These are phyloP conservation scores for Annulohypoxylon maeteangense DNA, from an alignment of 495 filamentous ascomycete species.

Conservation along the genomic window DNA sequence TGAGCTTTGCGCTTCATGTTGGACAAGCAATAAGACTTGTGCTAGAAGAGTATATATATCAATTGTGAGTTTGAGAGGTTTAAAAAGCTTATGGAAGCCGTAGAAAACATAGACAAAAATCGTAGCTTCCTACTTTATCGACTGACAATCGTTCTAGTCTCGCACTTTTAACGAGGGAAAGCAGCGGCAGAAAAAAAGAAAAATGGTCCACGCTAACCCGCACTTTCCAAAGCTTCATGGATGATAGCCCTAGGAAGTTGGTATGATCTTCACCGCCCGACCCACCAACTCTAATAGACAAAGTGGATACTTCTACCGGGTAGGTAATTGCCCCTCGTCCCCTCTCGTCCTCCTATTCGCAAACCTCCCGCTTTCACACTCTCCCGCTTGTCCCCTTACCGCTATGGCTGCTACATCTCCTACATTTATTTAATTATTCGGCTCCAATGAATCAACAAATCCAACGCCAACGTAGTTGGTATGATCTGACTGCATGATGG, in stretches of 20 bases:
- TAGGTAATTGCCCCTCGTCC: constrained; percentile 9
- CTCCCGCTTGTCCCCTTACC: constrained; percentile 2
- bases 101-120: constrained; percentile 10
- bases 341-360: background rate
- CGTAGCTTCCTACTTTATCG: constrained; percentile 7
- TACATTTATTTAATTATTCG: constrained; percentile 10
- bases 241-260: constrained; percentile 4
- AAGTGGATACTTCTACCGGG: constrained; percentile 1
- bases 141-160: constrained; percentile 19
- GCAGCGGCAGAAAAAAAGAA: constrained; percentile 37
- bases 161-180: constrained; percentile 18
- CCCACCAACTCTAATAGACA: constrained; percentile 18
- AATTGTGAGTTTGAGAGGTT: constrained; percentile 7
- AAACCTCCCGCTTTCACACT: background rate
- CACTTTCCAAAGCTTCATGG: constrained; percentile 5
- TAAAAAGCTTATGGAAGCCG: background rate
- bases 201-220: constrained; percentile 12
- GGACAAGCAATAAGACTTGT: constrained; percentile 41
- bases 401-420: constrained; percentile 32
- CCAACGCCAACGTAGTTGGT: constrained; percentile 19
- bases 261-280: constrained; percentile 39
- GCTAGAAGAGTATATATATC: background rate
- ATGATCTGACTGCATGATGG: constrained; percentile 29
- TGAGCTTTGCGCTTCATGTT: constrained; percentile 63
- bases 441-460: constrained; percentile 16